Conservation (phyloP, 768 basidiomycete species). For the Dictyophora rubrovolvata region DNA sequence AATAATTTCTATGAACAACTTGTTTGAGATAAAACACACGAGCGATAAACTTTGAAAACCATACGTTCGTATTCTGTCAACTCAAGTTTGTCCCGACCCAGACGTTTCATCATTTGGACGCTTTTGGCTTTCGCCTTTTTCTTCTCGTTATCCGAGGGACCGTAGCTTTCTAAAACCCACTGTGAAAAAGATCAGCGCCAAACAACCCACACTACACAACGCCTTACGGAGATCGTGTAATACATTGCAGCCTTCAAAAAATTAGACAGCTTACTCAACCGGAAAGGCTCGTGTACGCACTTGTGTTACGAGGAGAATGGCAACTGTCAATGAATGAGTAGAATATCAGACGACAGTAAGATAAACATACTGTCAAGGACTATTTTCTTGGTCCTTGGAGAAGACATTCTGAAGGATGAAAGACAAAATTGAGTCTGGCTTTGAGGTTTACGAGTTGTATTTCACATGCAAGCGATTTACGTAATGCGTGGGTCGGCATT, state of each 20-base stretch:
- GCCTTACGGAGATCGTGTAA: constrained; percentile 60
- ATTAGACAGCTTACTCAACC: background rate
- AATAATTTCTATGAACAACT: constrained; percentile 51
- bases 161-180: constrained; percentile 57
- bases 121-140: constrained; percentile 62
- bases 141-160: constrained; percentile 32
- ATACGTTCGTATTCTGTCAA: constrained; percentile 87
- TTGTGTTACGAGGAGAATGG: constrained; percentile 40
- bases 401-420: background rate
- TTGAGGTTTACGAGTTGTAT: no score
- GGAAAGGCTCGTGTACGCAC: constrained; percentile 22
- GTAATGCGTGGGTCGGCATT: no score
- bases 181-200: constrained; percentile 19
- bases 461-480: no score
- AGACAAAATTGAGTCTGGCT: background rate
- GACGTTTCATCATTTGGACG: constrained; percentile 53
- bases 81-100: constrained; percentile 63
- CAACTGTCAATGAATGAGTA: constrained; percentile 21
- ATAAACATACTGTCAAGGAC: constrained; percentile 17
- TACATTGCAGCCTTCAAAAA: constrained; percentile 59
- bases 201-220: background rate
- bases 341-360: background rate
- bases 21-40: background rate
- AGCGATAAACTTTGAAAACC: constrained; percentile 16
- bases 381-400: constrained; percentile 17